A percentile compares a stretch with the other conserved stretches of the same genome.
phyloP scores from a whole-genome alignment of 108 stramenopile species.

The Cyclotella atomus region DNA sequence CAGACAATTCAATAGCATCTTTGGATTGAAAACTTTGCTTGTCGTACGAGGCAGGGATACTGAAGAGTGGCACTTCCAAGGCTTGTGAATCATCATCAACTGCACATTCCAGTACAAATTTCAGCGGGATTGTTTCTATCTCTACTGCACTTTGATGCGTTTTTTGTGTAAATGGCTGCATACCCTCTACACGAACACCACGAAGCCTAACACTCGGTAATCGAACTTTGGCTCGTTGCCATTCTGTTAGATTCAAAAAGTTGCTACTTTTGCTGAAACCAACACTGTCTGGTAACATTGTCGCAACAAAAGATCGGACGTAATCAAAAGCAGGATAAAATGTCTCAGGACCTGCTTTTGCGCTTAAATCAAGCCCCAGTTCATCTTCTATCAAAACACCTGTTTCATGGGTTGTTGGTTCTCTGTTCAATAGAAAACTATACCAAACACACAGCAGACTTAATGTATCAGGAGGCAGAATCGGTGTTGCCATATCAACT shows the following conservation, averaged over 20 bases:
- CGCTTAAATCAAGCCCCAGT: constrained; percentile 28
- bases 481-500: constrained; percentile 81
- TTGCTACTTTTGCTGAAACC: not conserved
- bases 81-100: constrained; percentile 35
- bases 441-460: constrained; percentile 36
- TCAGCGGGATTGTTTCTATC: constrained; percentile 26
- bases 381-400: constrained; percentile 31
- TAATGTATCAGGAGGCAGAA: constrained; percentile 66
- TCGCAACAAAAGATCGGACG: constrained; percentile 26
- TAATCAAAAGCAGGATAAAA: constrained; percentile 32
- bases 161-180: not conserved
- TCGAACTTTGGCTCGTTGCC: constrained; percentile 32
- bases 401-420: not conserved
- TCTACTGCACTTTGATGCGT: not conserved
- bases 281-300: constrained; percentile 22
- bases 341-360: not conserved
- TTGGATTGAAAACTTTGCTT: not conserved
- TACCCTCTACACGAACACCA: constrained; percentile 34
- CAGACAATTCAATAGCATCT: constrained; percentile 26
- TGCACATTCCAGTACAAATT: constrained; percentile 40
- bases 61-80: constrained; percentile 42
- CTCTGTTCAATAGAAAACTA: constrained; percentile 24
- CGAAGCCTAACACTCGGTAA: constrained; percentile 41
- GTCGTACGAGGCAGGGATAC: constrained; percentile 14
- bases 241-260: constrained; percentile 24